Base-by-base conservation (phyloP, 306 rosid genomes). In the Malus asiatica region DNA sequence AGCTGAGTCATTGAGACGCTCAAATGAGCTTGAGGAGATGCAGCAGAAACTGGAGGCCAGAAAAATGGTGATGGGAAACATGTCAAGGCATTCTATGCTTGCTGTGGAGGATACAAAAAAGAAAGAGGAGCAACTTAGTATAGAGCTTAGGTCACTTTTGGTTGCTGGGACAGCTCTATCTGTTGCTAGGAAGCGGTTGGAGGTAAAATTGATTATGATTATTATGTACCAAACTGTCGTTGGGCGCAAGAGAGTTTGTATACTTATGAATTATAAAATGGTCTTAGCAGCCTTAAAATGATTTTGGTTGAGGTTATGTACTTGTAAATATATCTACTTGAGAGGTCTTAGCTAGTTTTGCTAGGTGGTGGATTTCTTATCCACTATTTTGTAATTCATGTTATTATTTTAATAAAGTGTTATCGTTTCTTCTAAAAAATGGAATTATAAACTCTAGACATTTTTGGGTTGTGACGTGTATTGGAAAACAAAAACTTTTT, bases 131-230 rank as follows among this genome's bases (percentile, higher is more conserved):
- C 85, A 61, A 80, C 94, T 95, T 76, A 81, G 89, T 77, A 68
- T 46, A 79, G 92, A 90, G 79, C 83, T 92, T 72, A 88, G 93
- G 78, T 89, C 97, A 8, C 88, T 95, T 62, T 86, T 92, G 91
- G 87, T 92, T 72, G 90, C 93, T 23, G 97, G 96, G 80, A 86
- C 96, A 60, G 73, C 91, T 75, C 88, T 95, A 71, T 90, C 99
- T 46, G 92, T 84, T n/a, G 61, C 96, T 68, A 86, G 89, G 81
- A 88, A 82, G 84, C 88, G 84, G 61, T 86, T 92, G 83, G 90
- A 92, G 96, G 99, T 95, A 79, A 77, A 12, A 15, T 65, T 23
- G 57, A 67, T 71, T 76, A 23, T 51, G 78, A 40, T 51, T 15
- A 14, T n/a, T 73, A 40, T 55, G 55, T 44, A 64, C 29, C 61